These are phyloP conservation scores for Clathrospora elynae DNA, from an alignment of 2,329 filamentous ascomycete genomes.

Conservation along the genomic window DNA sequence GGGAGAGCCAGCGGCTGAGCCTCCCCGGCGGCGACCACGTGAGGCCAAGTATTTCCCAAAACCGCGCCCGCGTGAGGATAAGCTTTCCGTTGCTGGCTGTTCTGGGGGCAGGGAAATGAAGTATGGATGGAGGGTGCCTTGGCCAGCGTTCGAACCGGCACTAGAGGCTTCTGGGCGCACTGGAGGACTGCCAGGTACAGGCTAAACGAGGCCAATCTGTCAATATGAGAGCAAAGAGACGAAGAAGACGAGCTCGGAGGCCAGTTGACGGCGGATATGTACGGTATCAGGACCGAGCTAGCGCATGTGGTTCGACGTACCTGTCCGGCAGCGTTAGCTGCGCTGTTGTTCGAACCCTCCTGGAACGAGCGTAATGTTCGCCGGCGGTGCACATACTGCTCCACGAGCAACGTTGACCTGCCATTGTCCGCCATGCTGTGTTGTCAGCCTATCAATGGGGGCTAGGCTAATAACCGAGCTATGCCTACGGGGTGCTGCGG, in stretches of 20 bases:
- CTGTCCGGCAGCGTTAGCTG: slow-evolving; percentile 12
- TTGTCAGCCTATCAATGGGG: background rate
- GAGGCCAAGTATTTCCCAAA: slow-evolving; percentile 4
- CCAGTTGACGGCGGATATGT: background rate
- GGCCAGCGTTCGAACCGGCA: slow-evolving; percentile 3
- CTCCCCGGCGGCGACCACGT: slow-evolving; percentile 1
- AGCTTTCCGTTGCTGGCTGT: background rate
- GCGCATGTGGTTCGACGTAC: slow-evolving; percentile 12
- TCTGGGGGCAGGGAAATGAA: background rate
- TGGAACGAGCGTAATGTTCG: slow-evolving; percentile 8
- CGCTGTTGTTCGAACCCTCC: background rate
- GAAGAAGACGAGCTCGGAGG: too few species aligned
- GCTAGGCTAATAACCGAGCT: background rate
- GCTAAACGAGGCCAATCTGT: too few species aligned
- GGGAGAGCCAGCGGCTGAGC: slow-evolving; percentile 12
- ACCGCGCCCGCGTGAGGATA: slow-evolving; percentile 1
- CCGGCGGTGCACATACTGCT: background rate
- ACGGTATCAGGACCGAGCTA: background rate
- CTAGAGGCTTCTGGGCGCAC: background rate
- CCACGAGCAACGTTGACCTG: too few species aligned
- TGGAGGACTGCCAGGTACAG: background rate
- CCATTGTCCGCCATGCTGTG: slow-evolving; percentile 11
- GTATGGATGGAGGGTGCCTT: background rate
- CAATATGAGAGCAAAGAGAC: too few species aligned
- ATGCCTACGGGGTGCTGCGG: background rate